Base-by-base conservation (phyloP, 164 flowering plant species). In the Nymphaea colorata region DNA sequence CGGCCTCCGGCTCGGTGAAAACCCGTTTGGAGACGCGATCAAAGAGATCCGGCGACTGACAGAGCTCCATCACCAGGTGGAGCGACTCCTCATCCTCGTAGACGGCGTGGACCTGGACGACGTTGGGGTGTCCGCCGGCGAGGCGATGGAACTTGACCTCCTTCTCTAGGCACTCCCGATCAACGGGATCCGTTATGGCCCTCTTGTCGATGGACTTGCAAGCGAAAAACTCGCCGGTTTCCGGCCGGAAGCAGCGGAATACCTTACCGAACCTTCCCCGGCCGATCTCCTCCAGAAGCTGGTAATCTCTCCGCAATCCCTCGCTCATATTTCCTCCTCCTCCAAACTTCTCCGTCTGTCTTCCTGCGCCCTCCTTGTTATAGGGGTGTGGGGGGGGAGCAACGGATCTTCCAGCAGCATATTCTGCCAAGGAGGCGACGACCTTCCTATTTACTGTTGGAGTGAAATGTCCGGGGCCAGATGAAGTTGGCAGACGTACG, bases 211-310 rank as follows among this genome's bases (percentile, higher is more conserved):
- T 79, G 64, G 92, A 77, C 45, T 91, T 88, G 69, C 80, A 80
- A 78, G 95, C 97, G 78, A 74, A 87, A 53, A 69, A 67, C 3
- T 77, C 73, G 55, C 81, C 84, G 71, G 84, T 72, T 11, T 11
- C 41, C 59, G 62, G 67, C 8, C 81, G 77, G 45, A 69, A 44
- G 79, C 92, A 87, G 47, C 84, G 82, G 79, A 42, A 82, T 25
- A 91, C 92, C 69, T 69, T 69, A 64, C 91, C 95, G 82, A 84
- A 91, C 60, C 88, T 73, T 45, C 97, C 97, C 45, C 90, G 76
- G 59, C 97, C 97, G 78, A 91, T 76, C 82, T 91, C 97, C n/a
- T 85, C 88, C 72, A 82, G 66, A 25, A 88, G 44, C 66, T 70
- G 64, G 83, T 83, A 89, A 62, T 85, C 84, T 66, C 77, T 68